Conservation (phyloP, 768 basidiomycete genomes). For the Tylopilus cervinicoccineus region DNA sequence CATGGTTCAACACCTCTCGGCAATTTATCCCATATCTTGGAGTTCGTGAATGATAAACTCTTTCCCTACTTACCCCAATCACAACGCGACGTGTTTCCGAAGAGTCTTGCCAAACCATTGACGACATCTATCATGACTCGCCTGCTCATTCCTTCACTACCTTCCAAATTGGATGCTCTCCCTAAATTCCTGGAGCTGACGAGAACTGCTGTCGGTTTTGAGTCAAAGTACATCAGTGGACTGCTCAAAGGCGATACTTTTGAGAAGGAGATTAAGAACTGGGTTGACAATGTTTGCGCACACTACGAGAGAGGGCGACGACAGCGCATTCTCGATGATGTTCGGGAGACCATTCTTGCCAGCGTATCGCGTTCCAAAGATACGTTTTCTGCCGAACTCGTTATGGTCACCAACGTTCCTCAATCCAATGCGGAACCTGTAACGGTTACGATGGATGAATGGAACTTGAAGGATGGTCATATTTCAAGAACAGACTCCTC, state of each 20-base stretch:
- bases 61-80: constrained; percentile 52
- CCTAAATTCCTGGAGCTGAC: constrained; percentile 59
- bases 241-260: constrained; percentile 46
- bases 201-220: constrained; percentile 59
- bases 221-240: constrained; percentile 48
- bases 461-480: constrained; percentile 44
- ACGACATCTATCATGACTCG: constrained; percentile 58
- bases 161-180: constrained; percentile 56
- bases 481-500: constrained; percentile 25
- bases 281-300: constrained; percentile 62
- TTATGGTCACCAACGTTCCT: constrained; percentile 1
- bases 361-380: constrained; percentile 13
- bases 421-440: background rate
- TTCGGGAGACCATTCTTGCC: constrained; percentile 52
- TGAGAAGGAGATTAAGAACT: constrained; percentile 56
- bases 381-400: constrained; percentile 26
- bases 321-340: constrained; percentile 57
- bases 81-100: constrained; percentile 45
- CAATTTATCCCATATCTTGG: constrained; percentile 52
- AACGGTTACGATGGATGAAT: constrained; percentile 34
- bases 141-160: constrained; percentile 66
- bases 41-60: constrained; percentile 59
- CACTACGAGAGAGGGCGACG: constrained; percentile 82
- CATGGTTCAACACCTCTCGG: constrained; percentile 41
- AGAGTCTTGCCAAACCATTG: constrained; percentile 57